phyloP scores from a whole-genome alignment of 441 rosid species.

The Adansonia grandidieri region DNA sequence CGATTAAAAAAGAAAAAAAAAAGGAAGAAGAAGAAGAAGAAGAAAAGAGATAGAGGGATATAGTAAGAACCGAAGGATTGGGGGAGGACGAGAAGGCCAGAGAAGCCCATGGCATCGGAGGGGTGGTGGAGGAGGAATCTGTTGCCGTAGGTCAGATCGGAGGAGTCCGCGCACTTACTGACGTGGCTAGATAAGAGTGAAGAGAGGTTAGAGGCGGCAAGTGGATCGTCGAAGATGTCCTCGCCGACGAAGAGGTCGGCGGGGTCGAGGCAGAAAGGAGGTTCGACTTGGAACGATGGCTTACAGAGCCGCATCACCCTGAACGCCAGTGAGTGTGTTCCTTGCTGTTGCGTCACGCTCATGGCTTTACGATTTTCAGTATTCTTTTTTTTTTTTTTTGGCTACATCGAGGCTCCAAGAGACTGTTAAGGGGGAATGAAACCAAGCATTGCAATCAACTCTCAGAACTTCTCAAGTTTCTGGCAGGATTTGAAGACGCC shows the following conservation, averaged over 20 bases:
- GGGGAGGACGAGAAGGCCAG: conserved; percentile 95
- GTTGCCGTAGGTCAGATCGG: conserved; percentile 76
- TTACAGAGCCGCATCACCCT: conserved; percentile 94
- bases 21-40: too few species aligned
- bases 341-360: conserved; percentile 69
- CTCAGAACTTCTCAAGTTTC: too few species aligned
- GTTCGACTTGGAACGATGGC: conserved; percentile 83
- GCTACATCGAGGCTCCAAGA: background rate
- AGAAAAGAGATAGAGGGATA: background rate
- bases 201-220: conserved; percentile 64
- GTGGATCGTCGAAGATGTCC: conserved; percentile 81
- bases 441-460: background rate
- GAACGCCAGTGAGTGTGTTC: conserved; percentile 93
- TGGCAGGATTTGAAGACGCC: too few species aligned
- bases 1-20: background rate
- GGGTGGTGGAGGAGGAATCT: conserved; percentile 71
- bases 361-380: conserved; percentile 33
- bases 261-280: conserved; percentile 83
- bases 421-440: background rate
- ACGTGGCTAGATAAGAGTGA: conserved; percentile 49
- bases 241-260: conserved; percentile 87
- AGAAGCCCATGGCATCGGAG: conserved; percentile 82
- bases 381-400: background rate
- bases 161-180: conserved; percentile 38
- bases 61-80: conserved; percentile 74